Base-by-base conservation (phyloP, 2,329 filamentous ascomycete species). In the Neophaeococcomyces mojaviensis region DNA sequence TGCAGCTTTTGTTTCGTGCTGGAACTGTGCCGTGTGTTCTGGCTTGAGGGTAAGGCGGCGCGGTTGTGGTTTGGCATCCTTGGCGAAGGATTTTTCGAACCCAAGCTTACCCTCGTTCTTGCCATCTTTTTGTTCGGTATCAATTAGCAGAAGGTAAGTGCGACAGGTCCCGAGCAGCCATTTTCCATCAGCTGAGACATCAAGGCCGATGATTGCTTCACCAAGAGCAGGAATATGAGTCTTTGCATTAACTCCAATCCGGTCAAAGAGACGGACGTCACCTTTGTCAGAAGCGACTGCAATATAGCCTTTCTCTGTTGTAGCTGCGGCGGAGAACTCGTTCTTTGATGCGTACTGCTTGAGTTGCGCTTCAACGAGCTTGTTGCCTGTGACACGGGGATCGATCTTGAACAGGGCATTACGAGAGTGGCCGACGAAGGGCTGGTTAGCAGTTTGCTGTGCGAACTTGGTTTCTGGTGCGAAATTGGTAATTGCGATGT, bases 61-160 rank as follows among this genome's bases (percentile, higher is more conserved):
- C 30, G 92, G 92, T 59, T 94, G 88, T 2, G 92, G 92, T 67
- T 98, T 98, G 16, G 82, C 78, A 62, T 96, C 89, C 55, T 94
- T 94, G 2, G 86, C 82, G 59, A 98, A 98, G 0, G 87, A 74
- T 64, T 86, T 89, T 67, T 98, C 89, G 61, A 98, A 98, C 2
- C 92, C 92, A n/a, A 98, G 82, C 67, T 95, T 95, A 61, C 92
- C 92, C 61, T 92, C 88, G 55, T 97, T 94, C 74, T 96, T 97
- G 64, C 92, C 92, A 1, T 82, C 78, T 61, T 92, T 88, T 61
- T 98, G 92, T 57, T 90, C 68, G 0, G 88, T 81, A 61, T 98
- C 92, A 52, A 98, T 88, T 50, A 98, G 82, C 6, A 98, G 79
- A 10, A 98, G 79, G 63, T 97, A 98, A 3, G 90, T 98, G 37